Conservation (phyloP, 306 rosid genomes). For the Medicago lupulina region DNA sequence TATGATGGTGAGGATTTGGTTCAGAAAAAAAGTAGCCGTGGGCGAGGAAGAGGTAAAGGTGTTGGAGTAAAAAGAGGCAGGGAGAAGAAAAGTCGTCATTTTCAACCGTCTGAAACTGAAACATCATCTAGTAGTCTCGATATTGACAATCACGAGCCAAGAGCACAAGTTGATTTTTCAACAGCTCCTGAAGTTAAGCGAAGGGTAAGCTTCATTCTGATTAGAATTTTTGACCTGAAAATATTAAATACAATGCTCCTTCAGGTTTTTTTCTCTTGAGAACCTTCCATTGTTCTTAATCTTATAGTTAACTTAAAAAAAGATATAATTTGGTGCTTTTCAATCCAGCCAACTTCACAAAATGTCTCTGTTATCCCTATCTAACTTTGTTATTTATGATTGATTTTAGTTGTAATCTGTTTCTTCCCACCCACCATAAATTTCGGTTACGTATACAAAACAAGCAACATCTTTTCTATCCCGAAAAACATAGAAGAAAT, state of each 20-base stretch:
- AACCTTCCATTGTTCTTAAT: conserved; percentile 32
- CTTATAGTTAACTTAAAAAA: background rate
- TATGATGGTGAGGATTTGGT: conserved; percentile 44
- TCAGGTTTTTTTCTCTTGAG: conserved; percentile 34
- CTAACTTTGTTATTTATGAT: background rate
- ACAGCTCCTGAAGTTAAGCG: conserved; percentile 55
- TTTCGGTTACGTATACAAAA: background rate
- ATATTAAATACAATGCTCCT: background rate
- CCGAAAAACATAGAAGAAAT: background rate
- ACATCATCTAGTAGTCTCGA: conserved; percentile 55
- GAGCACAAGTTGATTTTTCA: conserved; percentile 39
- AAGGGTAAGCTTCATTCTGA: conserved; percentile 60
- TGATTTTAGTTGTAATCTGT: background rate
- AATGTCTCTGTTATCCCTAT: conserved; percentile 13
- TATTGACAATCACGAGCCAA: conserved; percentile 49
- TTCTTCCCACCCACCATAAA: background rate
- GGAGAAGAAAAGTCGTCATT: conserved; percentile 47
- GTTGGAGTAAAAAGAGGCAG: conserved; percentile 53
- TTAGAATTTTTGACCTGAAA: conserved; percentile 25
- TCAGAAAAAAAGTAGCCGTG: conserved; percentile 50
- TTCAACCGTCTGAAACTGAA: conserved; percentile 51
- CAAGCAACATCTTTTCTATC: background rate
- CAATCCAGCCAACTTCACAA: conserved; percentile 33
- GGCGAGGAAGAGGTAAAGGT: conserved; percentile 48
- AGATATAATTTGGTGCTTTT: conserved; percentile 26